phyloP scores from a whole-genome alignment of 2,329 filamentous ascomycete genomes.

The Fusarium goolgardi region DNA sequence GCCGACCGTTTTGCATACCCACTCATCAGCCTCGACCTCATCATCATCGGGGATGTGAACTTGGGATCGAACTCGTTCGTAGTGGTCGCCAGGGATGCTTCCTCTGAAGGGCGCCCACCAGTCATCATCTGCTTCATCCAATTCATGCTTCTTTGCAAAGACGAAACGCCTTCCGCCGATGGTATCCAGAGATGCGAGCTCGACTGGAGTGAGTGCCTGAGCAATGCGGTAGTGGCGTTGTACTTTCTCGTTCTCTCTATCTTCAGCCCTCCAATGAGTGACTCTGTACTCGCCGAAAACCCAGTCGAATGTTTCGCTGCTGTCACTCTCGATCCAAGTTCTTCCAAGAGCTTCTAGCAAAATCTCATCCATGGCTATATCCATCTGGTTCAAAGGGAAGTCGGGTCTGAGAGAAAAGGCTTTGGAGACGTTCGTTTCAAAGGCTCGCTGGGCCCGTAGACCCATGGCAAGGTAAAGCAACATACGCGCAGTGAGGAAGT shows the following conservation, averaged over 20 bases:
- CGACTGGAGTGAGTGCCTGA: background rate
- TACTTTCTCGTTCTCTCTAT: background rate
- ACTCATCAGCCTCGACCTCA: background rate
- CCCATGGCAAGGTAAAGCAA: background rate
- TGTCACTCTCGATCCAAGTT: background rate
- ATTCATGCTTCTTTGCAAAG: background rate
- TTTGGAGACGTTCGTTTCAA: background rate
- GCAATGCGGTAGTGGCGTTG: background rate
- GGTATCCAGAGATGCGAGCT: background rate
- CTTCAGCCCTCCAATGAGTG: background rate
- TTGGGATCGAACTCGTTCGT: background rate
- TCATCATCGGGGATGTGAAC: background rate
- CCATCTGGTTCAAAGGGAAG: background rate
- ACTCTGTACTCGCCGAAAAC: background rate
- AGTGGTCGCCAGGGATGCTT: background rate
- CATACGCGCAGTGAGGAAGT: conserved; percentile 1
- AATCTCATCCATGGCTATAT: background rate
- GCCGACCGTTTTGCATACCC: background rate
- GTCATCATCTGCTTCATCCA: background rate
- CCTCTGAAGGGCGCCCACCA: background rate
- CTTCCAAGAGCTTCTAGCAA: background rate
- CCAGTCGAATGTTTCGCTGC: background rate
- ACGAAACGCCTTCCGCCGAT: background rate
- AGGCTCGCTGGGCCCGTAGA: background rate
- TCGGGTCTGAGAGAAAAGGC: background rate